Evolutionary conservation across 176 grass and related monocot genomes (phyloP).

Genomic region (Lolium perenne): DNA sequence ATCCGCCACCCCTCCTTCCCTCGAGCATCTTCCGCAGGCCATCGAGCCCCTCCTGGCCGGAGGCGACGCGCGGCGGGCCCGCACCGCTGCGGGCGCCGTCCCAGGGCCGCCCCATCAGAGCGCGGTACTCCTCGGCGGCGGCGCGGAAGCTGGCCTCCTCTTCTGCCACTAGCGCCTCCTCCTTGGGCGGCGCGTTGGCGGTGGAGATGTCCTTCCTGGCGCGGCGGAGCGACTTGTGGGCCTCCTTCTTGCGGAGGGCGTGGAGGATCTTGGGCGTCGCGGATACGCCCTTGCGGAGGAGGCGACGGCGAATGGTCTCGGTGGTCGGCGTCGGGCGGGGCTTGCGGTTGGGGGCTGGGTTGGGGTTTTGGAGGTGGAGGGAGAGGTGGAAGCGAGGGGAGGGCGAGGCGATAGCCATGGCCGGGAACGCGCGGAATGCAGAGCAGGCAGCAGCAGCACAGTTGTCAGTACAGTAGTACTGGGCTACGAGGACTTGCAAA

Average conservation of each 20-base stretch:
- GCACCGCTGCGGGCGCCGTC: slow-evolving; percentile 28
- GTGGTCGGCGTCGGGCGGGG: slow-evolving; percentile 41
- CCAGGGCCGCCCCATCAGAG: slow-evolving; percentile 72
- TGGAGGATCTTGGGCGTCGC: slow-evolving; percentile 89
- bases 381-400: slow-evolving; percentile 47
- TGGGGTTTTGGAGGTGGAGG: slow-evolving; percentile 32
- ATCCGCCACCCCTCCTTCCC: slow-evolving; percentile 59
- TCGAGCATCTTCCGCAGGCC: slow-evolving; percentile 75
- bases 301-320: slow-evolving; percentile 66
- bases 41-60: slow-evolving; percentile 52
- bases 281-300: slow-evolving; percentile 69
- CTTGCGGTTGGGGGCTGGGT: background rate
- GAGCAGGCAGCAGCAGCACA: too few relatives aligned
- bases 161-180: slow-evolving; percentile 36
- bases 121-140: slow-evolving; percentile 67
- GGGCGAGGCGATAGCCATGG: slow-evolving; percentile 49
- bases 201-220: slow-evolving; percentile 59
- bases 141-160: slow-evolving; percentile 67
- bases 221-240: slow-evolving; percentile 74
- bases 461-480: too few relatives aligned
- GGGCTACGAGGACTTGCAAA: too few relatives aligned
- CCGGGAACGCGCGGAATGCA: slow-evolving; percentile 17
- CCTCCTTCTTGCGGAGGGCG: slow-evolving; percentile 85
- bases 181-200: background rate
- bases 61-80: slow-evolving; percentile 24